phyloP scores from a whole-genome alignment of 805 yeast genomes.

The Candida awuae region DNA sequence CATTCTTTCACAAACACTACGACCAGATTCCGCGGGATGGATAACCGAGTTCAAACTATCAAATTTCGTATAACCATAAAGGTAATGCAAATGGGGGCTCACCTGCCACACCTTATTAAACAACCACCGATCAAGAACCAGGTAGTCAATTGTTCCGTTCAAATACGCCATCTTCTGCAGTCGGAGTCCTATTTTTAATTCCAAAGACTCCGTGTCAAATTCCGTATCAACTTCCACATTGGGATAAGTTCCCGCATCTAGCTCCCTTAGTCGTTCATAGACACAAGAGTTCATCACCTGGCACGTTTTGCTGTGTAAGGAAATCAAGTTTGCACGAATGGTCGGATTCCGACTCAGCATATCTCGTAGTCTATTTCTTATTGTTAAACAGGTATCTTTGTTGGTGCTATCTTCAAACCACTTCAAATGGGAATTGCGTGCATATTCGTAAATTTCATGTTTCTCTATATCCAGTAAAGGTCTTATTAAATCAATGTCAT shows the following conservation, averaged over 20 bases:
- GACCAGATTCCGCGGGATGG: no score
- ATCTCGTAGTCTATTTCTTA: constrained; percentile 48
- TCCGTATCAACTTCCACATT: no score
- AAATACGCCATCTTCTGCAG: background rate
- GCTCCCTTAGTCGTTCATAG: no score
- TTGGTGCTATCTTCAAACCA: constrained; percentile 77
- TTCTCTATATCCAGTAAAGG: constrained; percentile 49
- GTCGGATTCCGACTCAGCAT: constrained; percentile 14
- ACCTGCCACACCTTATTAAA: constrained; percentile 16
- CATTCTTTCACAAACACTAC: background rate
- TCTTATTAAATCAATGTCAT: constrained; percentile 27
- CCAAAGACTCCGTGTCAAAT: constrained; percentile 5
- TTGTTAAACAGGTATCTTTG: constrained; percentile 42
- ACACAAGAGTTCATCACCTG: no score
- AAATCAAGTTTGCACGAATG: constrained; percentile 9
- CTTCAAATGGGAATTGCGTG: constrained; percentile 30
- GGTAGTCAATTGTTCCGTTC: constrained; percentile 3
- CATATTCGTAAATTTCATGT: constrained; percentile 36
- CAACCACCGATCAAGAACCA: constrained; percentile 24
- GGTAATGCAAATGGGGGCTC: constrained; percentile 4
- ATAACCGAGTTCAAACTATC: constrained; percentile 6
- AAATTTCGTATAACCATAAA: constrained; percentile 8
- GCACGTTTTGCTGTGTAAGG: constrained; percentile 10
- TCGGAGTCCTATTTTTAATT: constrained; percentile 16
- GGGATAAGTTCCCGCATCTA: no score